phyloP scores from a whole-genome alignment of 2,329 filamentous ascomycete genomes.

The Clathrospora elynae region DNA sequence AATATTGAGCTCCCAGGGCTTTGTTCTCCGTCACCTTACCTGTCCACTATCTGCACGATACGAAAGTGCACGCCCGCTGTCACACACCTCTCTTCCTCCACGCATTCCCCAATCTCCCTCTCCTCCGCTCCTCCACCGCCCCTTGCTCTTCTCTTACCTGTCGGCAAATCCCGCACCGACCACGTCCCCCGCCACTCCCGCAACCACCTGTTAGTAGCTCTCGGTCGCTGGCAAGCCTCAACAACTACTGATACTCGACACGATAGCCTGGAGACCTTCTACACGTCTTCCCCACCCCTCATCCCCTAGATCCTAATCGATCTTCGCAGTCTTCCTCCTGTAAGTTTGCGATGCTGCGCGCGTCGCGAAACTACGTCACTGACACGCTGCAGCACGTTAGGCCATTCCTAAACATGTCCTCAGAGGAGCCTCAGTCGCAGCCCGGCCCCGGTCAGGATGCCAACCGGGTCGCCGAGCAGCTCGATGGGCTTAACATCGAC shows the following conservation, averaged over 20 bases:
- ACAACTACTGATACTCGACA: conserved; percentile 29
- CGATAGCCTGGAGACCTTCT: conserved; percentile 16
- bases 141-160: conserved; percentile 21
- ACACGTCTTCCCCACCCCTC: conserved; percentile 12
- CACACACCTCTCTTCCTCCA: conserved; percentile 28
- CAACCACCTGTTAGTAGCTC: conserved; percentile 38
- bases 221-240: conserved; percentile 25
- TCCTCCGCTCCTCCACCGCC: conserved; percentile 25
- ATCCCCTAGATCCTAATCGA: conserved; percentile 11
- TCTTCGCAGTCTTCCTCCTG: conserved; percentile 14
- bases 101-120: conserved; percentile 23
- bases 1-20: conserved; percentile 23
- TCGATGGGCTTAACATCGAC: conserved; percentile 49
- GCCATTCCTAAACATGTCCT: conserved; percentile 50
- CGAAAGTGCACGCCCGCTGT: conserved; percentile 20
- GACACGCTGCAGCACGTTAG: conserved; percentile 32
- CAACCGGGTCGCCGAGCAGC: conserved; percentile 49
- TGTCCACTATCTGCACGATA: conserved; percentile 19
- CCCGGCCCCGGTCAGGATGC: conserved; percentile 40
- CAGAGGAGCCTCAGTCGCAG: conserved; percentile 48
- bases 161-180: conserved; percentile 36
- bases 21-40: conserved; percentile 31
- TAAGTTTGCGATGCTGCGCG: conserved; percentile 24
- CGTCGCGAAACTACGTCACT: conserved; percentile 36
- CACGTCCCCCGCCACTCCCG: conserved; percentile 45